phyloP scores from a whole-genome alignment of 2,329 filamentous ascomycete species.

The Knoxdaviesia proteae region DNA sequence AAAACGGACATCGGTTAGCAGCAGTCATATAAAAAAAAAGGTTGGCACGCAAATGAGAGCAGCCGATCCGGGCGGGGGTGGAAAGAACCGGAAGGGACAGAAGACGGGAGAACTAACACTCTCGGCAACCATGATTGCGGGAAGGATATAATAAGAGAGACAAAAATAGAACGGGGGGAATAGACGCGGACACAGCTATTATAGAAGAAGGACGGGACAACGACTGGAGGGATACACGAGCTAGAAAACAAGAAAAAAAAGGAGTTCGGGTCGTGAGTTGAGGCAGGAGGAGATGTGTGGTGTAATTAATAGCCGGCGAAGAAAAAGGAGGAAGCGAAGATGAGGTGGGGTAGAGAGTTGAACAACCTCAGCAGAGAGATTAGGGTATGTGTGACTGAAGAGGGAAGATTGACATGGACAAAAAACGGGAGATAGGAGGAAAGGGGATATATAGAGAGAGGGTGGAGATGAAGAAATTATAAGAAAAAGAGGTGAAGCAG shows the following conservation, averaged over 20 bases:
- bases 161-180: neutral
- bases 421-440: neutral
- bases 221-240: neutral
- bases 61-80: neutral
- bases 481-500: neutral
- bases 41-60: neutral
- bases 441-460: neutral
- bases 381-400: neutral
- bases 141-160: neutral
- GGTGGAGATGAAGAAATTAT: neutral
- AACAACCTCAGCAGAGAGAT: neutral
- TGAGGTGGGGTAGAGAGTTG: neutral
- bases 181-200: neutral
- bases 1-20: neutral
- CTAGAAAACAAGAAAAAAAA: neutral
- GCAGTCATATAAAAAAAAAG: neutral
- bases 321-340: too few relatives aligned
- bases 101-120: too few relatives aligned
- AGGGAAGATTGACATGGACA: neutral
- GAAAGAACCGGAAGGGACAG: too few relatives aligned
- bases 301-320: neutral
- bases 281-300: too few relatives aligned
- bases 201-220: neutral
- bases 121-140: neutral
- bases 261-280: neutral